Conservation (phyloP, 805 yeast genomes). For the Kluyveromyces aestuarii region DNA sequence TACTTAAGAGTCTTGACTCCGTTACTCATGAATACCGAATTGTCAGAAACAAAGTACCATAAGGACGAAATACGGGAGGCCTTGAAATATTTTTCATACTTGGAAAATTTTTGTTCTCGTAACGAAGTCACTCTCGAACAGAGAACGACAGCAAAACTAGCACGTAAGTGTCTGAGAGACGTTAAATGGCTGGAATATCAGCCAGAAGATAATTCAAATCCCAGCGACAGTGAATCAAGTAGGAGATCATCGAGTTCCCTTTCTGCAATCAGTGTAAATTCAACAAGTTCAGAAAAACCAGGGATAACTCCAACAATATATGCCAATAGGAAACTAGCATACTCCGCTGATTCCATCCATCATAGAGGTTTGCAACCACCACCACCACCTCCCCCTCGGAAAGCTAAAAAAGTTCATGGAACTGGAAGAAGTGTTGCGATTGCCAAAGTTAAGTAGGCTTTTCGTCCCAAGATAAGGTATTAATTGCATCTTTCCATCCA, state of each 20-base stretch:
- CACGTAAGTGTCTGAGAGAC: conserved; percentile 29
- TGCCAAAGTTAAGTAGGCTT: background rate
- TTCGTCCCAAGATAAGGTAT: background rate
- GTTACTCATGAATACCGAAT: conserved; percentile 54
- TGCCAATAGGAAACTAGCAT: conserved; percentile 9
- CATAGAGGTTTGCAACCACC: conserved; percentile 23
- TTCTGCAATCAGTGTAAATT: conserved; percentile 1
- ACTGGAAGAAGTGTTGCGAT: conserved; percentile 7
- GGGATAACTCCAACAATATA: conserved; percentile 4
- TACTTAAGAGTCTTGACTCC: conserved; percentile 71
- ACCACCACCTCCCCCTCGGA: conserved; percentile 33
- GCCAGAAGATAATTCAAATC: background rate
- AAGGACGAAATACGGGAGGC: conserved; percentile 42
- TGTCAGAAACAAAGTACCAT: conserved; percentile 50
- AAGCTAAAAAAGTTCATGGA: conserved; percentile 6
- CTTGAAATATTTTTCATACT: conserved; percentile 36
- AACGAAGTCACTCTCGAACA: conserved; percentile 18
- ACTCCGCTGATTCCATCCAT: conserved; percentile 30
- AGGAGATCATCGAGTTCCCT: conserved; percentile 18
- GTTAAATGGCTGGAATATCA: conserved; percentile 27
- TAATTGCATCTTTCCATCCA: background rate
- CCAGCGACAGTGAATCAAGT: conserved; percentile 8
- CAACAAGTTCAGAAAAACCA: conserved; percentile 2
- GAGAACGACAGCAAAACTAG: conserved; percentile 34
- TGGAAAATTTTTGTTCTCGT: conserved; percentile 19